Base-by-base conservation (phyloP, 2,329 filamentous ascomycete genomes). In the Fusarium humuli region DNA sequence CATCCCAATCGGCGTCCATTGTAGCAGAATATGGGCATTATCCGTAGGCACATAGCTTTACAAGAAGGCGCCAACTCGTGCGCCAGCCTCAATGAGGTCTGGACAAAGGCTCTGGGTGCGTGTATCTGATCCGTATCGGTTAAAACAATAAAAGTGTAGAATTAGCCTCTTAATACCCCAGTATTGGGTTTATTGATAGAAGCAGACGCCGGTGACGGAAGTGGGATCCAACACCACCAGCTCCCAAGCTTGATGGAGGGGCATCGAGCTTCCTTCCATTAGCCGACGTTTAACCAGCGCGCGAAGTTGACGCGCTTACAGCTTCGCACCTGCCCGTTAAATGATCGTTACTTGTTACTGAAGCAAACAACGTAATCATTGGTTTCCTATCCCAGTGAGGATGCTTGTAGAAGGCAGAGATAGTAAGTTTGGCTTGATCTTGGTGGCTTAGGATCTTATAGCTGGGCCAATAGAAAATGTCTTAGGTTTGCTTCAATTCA, bases 1-100 rank as follows among this genome's bases (percentile, higher is more conserved):
- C 88, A 81, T 89, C 88, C 88, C 88, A 91, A 80, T 90, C 88
- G 80, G 85, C 87, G 81, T 91, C 88, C 88, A 90, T 90, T 77
- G 81, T 83, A 77, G 71, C 78, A 73, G 76, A 67, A 73, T 81
- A 73, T 73, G 61, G 47, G 77, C 78, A 81, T 81, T 76, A 72
- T 80, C 77, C 68, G 69, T 64, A 68, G 72, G 73, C 74, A 67
- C 79, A 82, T 81, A 77, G 69, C 74, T 75, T 66, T 57, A 56
- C 32, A 29, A 34, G 66, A 69, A 53, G 30, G 50, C 67, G 48
- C 54, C 52, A 62, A 52, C 37, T 41, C 37, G 14, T 62, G 60
- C 48, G 32, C 64, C 50, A 54, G 65, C 59, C 66, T 66, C 60
- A 16, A 10, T 22, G 41, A 69, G 64, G 66, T 54, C 46, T 49